Conservation (phyloP, 2,329 filamentous ascomycete genomes). For the Lachnellula suecica region DNA sequence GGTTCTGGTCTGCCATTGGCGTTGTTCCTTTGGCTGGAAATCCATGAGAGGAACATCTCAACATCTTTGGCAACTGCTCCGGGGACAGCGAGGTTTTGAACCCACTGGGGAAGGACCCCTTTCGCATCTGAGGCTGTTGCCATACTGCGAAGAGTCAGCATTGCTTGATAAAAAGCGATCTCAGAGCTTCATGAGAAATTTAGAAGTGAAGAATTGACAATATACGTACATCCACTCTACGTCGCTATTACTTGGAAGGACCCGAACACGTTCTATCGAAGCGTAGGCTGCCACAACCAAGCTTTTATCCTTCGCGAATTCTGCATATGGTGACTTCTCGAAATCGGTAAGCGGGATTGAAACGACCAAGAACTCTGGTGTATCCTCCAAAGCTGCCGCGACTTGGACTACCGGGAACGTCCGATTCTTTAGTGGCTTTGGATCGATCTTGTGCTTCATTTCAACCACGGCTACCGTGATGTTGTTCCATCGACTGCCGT, state of each 20-base stretch:
- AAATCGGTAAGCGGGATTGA: slow-evolving; percentile 53
- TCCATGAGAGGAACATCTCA: slow-evolving; percentile 65
- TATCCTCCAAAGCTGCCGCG: slow-evolving; percentile 43
- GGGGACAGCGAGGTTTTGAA: slow-evolving; percentile 65
- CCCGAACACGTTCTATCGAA: slow-evolving; percentile 59
- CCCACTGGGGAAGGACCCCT: slow-evolving; percentile 62
- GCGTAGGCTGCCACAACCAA: slow-evolving; percentile 60
- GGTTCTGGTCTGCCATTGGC: slow-evolving; percentile 4
- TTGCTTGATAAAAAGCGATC: no score
- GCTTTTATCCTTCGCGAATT: slow-evolving; percentile 41
- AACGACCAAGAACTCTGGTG: slow-evolving; percentile 54
- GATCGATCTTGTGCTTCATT: slow-evolving; percentile 63
- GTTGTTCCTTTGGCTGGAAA: slow-evolving; percentile 33
- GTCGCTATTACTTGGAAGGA: slow-evolving; percentile 33
- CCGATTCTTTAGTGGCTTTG: slow-evolving; percentile 58
- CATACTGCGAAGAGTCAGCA: no score
- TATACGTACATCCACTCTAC: slow-evolving; percentile 78
- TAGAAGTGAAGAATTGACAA: no score
- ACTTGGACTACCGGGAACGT: slow-evolving; percentile 67
- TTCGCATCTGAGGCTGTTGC: slow-evolving; percentile 71
- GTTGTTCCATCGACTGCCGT: slow-evolving; percentile 41
- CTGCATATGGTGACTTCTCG: slow-evolving; percentile 31
- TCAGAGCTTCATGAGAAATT: no score
- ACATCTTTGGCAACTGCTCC: slow-evolving; percentile 70
- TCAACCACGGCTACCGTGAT: slow-evolving; percentile 56